Conservation (phyloP, 192 early-diverging fungal genomes). For the Coemansia sp. region DNA sequence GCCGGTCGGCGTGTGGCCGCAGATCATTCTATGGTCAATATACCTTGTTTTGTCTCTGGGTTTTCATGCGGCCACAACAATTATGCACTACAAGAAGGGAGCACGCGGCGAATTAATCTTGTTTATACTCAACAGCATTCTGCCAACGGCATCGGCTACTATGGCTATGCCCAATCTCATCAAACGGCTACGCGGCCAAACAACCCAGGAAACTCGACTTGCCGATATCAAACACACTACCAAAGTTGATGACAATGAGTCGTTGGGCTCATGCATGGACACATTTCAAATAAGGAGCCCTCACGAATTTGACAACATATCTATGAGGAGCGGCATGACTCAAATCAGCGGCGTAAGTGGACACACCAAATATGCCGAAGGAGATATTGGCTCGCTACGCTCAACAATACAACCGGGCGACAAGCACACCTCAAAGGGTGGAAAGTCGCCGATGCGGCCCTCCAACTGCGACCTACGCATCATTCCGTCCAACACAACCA, state of each 20-base stretch:
- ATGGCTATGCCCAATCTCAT: not conserved
- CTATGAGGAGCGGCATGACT: conserved; percentile 7
- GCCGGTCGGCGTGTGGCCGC: conserved; percentile 17
- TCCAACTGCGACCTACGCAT: not conserved
- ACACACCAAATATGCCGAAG: not conserved
- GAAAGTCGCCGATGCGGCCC: not conserved
- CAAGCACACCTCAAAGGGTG: not conserved
- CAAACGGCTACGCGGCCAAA: not conserved
- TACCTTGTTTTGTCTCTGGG: conserved; percentile 2
- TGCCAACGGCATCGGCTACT: not conserved
- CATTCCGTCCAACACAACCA: conserved; percentile 3
- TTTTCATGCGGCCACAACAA: conserved; percentile 6
- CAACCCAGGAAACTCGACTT: not conserved
- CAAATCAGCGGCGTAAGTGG: not conserved
- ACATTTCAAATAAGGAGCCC: not conserved
- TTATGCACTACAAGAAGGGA: conserved; percentile 12
- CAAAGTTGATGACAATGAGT: not conserved
- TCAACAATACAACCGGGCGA: not conserved
- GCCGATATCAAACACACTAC: not conserved
- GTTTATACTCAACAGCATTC: conserved; percentile 1
- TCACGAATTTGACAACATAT: not conserved
- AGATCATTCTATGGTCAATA: conserved; percentile 18
- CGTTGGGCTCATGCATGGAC: not conserved
- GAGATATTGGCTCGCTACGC: not conserved
- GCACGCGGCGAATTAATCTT: not conserved